Conservation (phyloP, 805 yeast genomes). For the Groenewaldozyma salmanticensis region DNA sequence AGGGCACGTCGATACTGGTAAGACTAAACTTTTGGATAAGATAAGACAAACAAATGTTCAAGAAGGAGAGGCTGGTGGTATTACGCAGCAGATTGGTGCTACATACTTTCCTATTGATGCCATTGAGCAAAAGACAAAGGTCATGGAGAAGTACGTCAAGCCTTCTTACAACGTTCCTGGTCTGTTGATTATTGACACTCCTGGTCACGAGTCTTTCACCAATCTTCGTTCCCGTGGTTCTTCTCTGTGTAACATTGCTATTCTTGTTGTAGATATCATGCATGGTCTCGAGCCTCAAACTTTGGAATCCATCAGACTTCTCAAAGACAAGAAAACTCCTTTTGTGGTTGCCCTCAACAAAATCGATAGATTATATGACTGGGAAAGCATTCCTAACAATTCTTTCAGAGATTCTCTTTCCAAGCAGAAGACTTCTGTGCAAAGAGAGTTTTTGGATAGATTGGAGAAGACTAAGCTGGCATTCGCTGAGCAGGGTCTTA, state of each 20-base stretch:
- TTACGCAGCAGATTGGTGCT: constrained; percentile 99
- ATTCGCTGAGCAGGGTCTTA: constrained; percentile 95
- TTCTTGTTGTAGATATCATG: constrained; percentile 96
- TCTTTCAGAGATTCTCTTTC: constrained; percentile 91
- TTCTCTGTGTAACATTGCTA: constrained; percentile 97
- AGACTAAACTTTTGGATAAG: constrained; percentile 92
- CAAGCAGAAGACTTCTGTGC: constrained; percentile 74
- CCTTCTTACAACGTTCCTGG: constrained; percentile 91
- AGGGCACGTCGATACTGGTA: constrained; percentile 99
- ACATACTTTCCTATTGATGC: constrained; percentile 98
- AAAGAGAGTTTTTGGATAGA: constrained; percentile 85
- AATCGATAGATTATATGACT: constrained; percentile 93
- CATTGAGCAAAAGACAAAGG: constrained; percentile 80
- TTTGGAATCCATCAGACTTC: constrained; percentile 79
- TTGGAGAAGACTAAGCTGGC: constrained; percentile 78
- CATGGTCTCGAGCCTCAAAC: constrained; percentile 99
- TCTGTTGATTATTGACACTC: constrained; percentile 91
- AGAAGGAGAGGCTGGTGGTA: constrained; percentile 99
- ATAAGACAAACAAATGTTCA: constrained; percentile 98
- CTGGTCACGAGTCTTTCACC: constrained; percentile 99
- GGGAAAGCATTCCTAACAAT: constrained; percentile 86
- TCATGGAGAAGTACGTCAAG: constrained; percentile 80
- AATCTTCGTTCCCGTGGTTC: constrained; percentile 98
- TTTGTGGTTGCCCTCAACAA: constrained; percentile 95
- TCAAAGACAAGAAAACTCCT: constrained; percentile 96